These are phyloP conservation scores for Zangia roseola DNA, from an alignment of 768 basidiomycete species.

Conservation along the genomic window DNA sequence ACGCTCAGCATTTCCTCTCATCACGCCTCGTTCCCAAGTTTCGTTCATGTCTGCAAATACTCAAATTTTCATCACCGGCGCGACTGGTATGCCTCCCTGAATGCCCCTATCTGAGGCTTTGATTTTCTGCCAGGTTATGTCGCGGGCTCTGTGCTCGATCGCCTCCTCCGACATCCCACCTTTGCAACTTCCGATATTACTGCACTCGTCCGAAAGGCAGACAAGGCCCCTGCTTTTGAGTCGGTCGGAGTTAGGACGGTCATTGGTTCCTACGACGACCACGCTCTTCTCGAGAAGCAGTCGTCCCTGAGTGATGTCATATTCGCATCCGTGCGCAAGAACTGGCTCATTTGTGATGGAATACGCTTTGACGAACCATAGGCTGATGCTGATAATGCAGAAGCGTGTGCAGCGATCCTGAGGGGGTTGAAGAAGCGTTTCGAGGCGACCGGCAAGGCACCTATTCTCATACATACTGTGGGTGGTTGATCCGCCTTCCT, in stretches of 20 bases:
- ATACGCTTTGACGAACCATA: slow-evolving; percentile 12
- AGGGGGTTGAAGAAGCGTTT: slow-evolving; percentile 50
- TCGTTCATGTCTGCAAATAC: slow-evolving; percentile 19
- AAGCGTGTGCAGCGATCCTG: slow-evolving; percentile 46
- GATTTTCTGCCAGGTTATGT: slow-evolving; percentile 28
- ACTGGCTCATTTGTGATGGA: too few relatives aligned
- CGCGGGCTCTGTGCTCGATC: slow-evolving; percentile 32
- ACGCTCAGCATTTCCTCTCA: too few relatives aligned
- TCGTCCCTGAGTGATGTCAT: slow-evolving; percentile 46
- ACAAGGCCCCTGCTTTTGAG: slow-evolving; percentile 19
- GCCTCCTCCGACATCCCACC: slow-evolving; percentile 27
- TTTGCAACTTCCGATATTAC: slow-evolving; percentile 24
- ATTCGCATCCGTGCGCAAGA: slow-evolving; percentile 36
- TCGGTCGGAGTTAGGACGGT: slow-evolving; percentile 27
- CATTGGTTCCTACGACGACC: slow-evolving; percentile 47
- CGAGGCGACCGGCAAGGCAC: slow-evolving; percentile 39
- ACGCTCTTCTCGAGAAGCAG: slow-evolving; percentile 40
- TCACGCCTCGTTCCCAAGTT: not conserved
- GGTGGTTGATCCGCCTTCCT: slow-evolving; percentile 15
- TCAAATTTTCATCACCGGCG: slow-evolving; percentile 20
- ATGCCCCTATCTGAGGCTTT: not conserved
- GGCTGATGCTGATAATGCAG: slow-evolving; percentile 49
- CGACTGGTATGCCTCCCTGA: slow-evolving; percentile 11
- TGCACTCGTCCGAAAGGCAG: slow-evolving; percentile 32
- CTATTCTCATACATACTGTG: slow-evolving; percentile 64